phyloP scores from a whole-genome alignment of 2,329 filamentous ascomycete genomes.

The Aspergillus fumigatiaffinis region DNA sequence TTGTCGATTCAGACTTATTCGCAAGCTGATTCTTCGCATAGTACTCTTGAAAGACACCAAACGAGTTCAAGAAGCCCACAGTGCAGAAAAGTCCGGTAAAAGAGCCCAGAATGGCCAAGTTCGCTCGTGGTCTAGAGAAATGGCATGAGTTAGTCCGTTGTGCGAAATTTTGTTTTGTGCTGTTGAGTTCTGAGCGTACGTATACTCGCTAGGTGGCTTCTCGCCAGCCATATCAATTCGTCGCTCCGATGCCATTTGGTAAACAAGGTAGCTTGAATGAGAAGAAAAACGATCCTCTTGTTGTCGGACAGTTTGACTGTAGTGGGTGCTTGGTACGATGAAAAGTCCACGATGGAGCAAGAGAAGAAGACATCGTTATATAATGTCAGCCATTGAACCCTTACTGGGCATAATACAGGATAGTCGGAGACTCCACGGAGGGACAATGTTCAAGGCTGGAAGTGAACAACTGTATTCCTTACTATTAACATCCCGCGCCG shows the following conservation, averaged over 20 bases:
- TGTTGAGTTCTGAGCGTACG: conserved; percentile 9
- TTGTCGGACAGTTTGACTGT: too few species aligned
- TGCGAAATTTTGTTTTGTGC: background rate
- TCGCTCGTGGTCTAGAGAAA: conserved; percentile 20
- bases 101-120: conserved; percentile 27
- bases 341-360: background rate
- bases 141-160: background rate
- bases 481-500: background rate
- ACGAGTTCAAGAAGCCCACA: conserved; percentile 37
- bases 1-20: conserved; percentile 23
- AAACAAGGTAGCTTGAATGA: background rate
- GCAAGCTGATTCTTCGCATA: conserved; percentile 25
- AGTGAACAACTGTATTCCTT: too few species aligned
- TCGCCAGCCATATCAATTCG: background rate
- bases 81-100: conserved; percentile 32
- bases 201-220: conserved; percentile 20
- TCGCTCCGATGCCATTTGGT: background rate
- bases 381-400: too few species aligned
- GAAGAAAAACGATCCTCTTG: too few species aligned
- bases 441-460: background rate
- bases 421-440: conserved; percentile 1
- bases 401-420: too few species aligned
- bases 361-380: background rate
- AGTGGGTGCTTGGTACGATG: background rate
- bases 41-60: conserved; percentile 35